Percentiles rank a stretch among this genome's conserved stretches.
These are phyloP conservation scores for Thelonectria discophora DNA, from an alignment of 2,329 filamentous ascomycete genomes.

Conservation along the genomic window DNA sequence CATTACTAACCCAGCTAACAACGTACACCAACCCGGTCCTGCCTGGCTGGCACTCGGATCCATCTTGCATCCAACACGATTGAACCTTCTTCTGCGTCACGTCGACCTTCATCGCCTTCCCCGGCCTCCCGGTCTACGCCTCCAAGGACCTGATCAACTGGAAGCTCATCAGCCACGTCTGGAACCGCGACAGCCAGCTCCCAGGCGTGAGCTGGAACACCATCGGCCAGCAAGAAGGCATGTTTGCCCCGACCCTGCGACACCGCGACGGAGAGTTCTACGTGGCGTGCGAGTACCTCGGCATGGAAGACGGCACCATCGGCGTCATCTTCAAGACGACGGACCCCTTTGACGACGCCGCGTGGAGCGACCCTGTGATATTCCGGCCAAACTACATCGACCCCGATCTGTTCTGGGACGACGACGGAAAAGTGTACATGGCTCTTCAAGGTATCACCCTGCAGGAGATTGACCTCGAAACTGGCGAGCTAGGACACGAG, in stretches of 20 bases:
- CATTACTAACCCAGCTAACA: not conserved
- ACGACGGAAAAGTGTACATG: conserved; percentile 63
- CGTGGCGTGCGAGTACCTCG: conserved; percentile 39
- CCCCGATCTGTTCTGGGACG: conserved; percentile 61
- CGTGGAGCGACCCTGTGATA: conserved; percentile 41
- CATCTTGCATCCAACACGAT: conserved; percentile 54
- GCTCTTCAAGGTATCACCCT: conserved; percentile 45
- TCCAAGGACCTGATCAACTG: conserved; percentile 61
- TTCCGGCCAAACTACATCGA: conserved; percentile 49
- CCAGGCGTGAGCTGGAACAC: conserved; percentile 46
- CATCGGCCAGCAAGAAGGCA: conserved; percentile 48
- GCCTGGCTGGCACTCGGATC: conserved; percentile 58
- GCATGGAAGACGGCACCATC: conserved; percentile 15
- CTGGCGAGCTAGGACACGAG: conserved; percentile 36
- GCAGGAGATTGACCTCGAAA: conserved; percentile 32
- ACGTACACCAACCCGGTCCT: not conserved
- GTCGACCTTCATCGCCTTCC: conserved; percentile 62
- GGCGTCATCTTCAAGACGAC: conserved; percentile 30
- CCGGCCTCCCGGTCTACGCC: conserved; percentile 61
- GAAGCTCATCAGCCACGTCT: conserved; percentile 54
- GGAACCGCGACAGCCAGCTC: conserved; percentile 53
- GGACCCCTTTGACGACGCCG: conserved; percentile 33
- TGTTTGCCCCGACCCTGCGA: conserved; percentile 59
- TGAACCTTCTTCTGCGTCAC: conserved; percentile 62
- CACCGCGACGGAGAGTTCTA: conserved; percentile 56